These are phyloP conservation scores for Didymella segeticola DNA, from an alignment of 2,329 filamentous ascomycete species.

Conservation along the genomic window DNA sequence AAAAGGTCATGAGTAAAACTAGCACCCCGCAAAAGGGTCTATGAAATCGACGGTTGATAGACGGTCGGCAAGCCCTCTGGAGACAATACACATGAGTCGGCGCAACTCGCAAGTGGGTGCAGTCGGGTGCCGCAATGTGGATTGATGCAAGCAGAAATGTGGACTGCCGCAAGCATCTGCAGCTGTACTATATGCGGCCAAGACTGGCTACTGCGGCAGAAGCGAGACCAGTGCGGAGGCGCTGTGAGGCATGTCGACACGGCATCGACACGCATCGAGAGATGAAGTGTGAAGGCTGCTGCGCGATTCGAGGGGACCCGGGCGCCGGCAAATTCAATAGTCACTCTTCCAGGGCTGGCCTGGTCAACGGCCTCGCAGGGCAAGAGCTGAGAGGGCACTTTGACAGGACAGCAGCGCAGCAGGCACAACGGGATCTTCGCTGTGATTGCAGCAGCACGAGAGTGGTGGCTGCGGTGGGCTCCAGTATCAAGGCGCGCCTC, in stretches of 20 bases:
- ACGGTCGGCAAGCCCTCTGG: not conserved
- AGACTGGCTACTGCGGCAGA: constrained; percentile 12
- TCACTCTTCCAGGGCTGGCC: not conserved
- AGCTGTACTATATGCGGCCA: constrained; percentile 3
- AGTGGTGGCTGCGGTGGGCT: constrained; percentile 9
- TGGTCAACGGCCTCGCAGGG: not conserved
- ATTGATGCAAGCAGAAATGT: not conserved
- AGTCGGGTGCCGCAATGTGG: not conserved
- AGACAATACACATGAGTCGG: constrained; percentile 6
- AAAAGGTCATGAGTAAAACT: constrained; percentile 3
- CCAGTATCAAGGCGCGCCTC: not conserved
- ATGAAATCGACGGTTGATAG: not conserved
- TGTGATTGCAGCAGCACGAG: constrained; percentile 12
- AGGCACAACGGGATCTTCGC: not conserved
- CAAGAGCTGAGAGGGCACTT: not conserved
- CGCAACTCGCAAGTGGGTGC: not conserved
- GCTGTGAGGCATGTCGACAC: constrained; percentile 11
- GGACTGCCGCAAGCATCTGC: constrained; percentile 4
- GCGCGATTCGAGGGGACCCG: constrained; percentile 17
- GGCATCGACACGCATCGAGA: constrained; percentile 11
- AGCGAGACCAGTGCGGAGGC: constrained; percentile 7
- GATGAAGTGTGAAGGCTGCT: constrained; percentile 2
- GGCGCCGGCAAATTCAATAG: constrained; percentile 5
- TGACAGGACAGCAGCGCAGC: constrained; percentile 1
- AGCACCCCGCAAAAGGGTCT: constrained; percentile 15